Base-by-base conservation (phyloP, 208 protist genomes). In the Wallacemonas rigidus region DNA sequence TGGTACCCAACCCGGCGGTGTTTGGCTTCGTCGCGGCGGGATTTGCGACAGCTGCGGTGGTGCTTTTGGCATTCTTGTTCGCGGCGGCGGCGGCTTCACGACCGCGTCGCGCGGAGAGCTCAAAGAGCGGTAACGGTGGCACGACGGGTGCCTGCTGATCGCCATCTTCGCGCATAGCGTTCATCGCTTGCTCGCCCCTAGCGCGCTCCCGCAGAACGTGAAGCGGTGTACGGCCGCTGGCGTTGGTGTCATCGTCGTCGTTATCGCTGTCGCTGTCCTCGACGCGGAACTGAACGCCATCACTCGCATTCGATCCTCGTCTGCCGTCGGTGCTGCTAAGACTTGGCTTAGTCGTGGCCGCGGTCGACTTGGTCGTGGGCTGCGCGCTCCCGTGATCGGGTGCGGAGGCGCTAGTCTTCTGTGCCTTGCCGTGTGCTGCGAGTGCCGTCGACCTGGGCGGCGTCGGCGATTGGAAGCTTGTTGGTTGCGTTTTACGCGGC, bases 201-300 rank as follows among this genome's bases (percentile, higher is more conserved):
- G 71, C 64, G 2, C 71, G 76, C 76, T 76, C 71, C 53, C 64
- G 69, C 55, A 72, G 55, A 12, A 72, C 76, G 71, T 73, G 58
- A 12, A 76, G 55, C 4, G 76, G 63, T n/a, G 76, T 76, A 68
- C 69, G 47, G 47, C 64, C 67, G 57, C 69, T 71, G 7, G 48
- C 38, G 44, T 64, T 55, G 5, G 39, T 36, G 54, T 72, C 62
- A 71, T 56, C 51, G 39, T 74, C 63, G 54, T 58, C 7, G 51
- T 36, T 48, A 26, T 60, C 50, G 36, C 56, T 43, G 9, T 50
- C 62, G 51, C 55, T 70, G 26, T 74, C 71, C 11, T 56, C 45
- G 1, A 72, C 56, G 35, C 56, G 65, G 36, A 65, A 65, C 41
- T 44, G 6, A 4, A 65, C 60, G 43, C 43, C 60, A 35, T 65